Conservation (phyloP, 2,329 filamentous ascomycete species). For the Colletotrichum lupini region DNA sequence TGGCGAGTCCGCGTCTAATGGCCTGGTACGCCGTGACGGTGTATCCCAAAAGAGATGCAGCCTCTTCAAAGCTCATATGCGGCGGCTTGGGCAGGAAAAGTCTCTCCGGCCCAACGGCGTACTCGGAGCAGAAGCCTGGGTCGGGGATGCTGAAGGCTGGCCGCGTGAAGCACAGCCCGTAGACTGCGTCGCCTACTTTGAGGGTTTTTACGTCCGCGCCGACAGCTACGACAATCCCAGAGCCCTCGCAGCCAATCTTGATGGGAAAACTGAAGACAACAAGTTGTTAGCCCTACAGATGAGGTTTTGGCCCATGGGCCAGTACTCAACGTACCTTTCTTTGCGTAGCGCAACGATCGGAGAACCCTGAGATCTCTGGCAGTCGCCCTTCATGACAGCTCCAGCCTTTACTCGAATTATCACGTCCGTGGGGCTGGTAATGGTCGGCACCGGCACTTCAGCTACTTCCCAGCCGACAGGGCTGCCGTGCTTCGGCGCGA, state of each 20-base stretch:
- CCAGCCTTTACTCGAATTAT: constrained; percentile 53
- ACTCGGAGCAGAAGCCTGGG: constrained; percentile 53
- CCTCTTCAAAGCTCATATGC: constrained; percentile 47
- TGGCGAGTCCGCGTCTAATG: constrained; percentile 51
- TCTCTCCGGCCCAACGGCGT: constrained; percentile 48
- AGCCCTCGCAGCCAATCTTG: constrained; percentile 20
- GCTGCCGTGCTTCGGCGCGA: constrained; percentile 50
- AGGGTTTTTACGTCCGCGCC: constrained; percentile 7
- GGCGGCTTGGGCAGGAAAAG: constrained; percentile 48
- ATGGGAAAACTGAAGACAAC: constrained; percentile 41
- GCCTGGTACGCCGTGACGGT: constrained; percentile 57
- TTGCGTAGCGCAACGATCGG: constrained; percentile 36
- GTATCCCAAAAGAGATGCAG: constrained; percentile 49
- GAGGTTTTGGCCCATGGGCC: background rate
- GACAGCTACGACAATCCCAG: constrained; percentile 3
- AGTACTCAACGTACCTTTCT: constrained; percentile 15
- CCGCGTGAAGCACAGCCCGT: constrained; percentile 49
- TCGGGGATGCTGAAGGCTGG: constrained; percentile 45
- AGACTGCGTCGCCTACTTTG: constrained; percentile 41
- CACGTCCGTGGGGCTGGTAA: constrained; percentile 55
- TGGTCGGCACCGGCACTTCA: constrained; percentile 56
- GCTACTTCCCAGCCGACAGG: constrained; percentile 52
- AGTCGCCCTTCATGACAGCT: constrained; percentile 49
- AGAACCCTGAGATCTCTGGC: constrained; percentile 39
- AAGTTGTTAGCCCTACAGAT: no score